Conservation (phyloP, 768 basidiomycete species). For the Tylopilus subfusipes region DNA sequence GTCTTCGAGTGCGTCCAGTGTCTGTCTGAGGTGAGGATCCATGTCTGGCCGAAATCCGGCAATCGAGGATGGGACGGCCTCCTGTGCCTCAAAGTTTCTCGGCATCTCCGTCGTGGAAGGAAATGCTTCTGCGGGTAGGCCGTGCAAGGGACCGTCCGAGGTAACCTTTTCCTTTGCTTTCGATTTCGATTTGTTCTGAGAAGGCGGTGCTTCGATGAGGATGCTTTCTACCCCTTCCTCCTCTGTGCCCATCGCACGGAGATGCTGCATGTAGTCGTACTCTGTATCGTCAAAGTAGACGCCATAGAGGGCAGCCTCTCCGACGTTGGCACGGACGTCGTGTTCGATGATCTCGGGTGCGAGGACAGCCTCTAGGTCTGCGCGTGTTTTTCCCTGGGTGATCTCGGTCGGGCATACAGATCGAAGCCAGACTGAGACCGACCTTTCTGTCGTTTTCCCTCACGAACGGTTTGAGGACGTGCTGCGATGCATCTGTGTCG, state of each 20-base stretch:
- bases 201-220: conserved; percentile 70
- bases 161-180: conserved; percentile 37
- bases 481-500: conserved; percentile 82
- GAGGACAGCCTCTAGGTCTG: conserved; percentile 67
- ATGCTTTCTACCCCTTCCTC: conserved; percentile 81
- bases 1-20: conserved; percentile 91
- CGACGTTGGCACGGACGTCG: conserved; percentile 55
- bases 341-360: conserved; percentile 45
- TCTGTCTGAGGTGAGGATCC: conserved; percentile 93
- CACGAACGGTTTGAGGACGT: conserved; percentile 84
- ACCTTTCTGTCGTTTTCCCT: conserved; percentile 72
- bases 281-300: conserved; percentile 93
- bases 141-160: conserved; percentile 38
- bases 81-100: conserved; percentile 68
- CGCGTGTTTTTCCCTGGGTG: conserved; percentile 71
- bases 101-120: conserved; percentile 75
- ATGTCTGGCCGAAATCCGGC: conserved; percentile 92
- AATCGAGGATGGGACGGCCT: conserved; percentile 77
- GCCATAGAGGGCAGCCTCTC: conserved; percentile 87
- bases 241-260: conserved; percentile 70
- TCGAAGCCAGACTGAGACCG: not conserved
- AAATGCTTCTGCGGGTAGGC: conserved; percentile 66
- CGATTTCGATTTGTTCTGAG: conserved; percentile 33
- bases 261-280: conserved; percentile 98
- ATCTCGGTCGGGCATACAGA: conserved; percentile 15